These are phyloP conservation scores for Hyphodiscus hymeniophilus DNA, from an alignment of 495 filamentous ascomycete species.

Conservation along the genomic window DNA sequence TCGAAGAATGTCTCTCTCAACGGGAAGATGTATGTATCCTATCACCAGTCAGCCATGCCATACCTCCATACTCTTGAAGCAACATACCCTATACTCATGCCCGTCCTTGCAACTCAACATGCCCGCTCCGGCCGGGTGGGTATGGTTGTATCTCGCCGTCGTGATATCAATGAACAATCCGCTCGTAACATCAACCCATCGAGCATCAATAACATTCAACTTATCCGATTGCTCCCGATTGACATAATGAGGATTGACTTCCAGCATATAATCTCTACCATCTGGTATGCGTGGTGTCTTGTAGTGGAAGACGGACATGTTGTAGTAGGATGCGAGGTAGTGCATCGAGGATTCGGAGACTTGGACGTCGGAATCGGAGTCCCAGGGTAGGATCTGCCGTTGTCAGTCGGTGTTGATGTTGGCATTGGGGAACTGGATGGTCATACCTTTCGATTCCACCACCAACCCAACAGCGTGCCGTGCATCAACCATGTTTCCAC, in stretches of 20 bases:
- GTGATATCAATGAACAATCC: slow-evolving; percentile 87
- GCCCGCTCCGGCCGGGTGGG: slow-evolving; percentile 30
- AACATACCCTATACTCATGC: slow-evolving; percentile 30
- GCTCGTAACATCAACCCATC: slow-evolving; percentile 72
- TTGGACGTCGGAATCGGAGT: slow-evolving; percentile 80
- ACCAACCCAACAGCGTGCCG: slow-evolving; percentile 82
- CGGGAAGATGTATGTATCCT: slow-evolving; percentile 34
- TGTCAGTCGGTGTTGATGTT: background rate
- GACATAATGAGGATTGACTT: slow-evolving; percentile 65
- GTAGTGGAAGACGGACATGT: slow-evolving; percentile 57
- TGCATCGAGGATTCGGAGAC: slow-evolving; percentile 54
- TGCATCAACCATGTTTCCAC: slow-evolving; percentile 84
- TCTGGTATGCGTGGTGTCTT: slow-evolving; percentile 25
- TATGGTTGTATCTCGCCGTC: slow-evolving; percentile 56
- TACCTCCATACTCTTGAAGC: background rate
- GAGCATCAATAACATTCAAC: slow-evolving; percentile 75
- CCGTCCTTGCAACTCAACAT: slow-evolving; percentile 35
- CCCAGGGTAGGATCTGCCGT: slow-evolving; percentile 65
- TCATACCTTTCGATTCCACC: slow-evolving; percentile 78
- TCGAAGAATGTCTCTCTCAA: slow-evolving; percentile 49
- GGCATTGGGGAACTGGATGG: slow-evolving; percentile 58
- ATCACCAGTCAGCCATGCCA: background rate
- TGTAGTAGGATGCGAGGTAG: slow-evolving; percentile 56
- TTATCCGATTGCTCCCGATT: slow-evolving; percentile 54
- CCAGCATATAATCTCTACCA: slow-evolving; percentile 61